phyloP scores from a whole-genome alignment of 2,329 filamentous ascomycete genomes.

The Xylaria sp. region DNA sequence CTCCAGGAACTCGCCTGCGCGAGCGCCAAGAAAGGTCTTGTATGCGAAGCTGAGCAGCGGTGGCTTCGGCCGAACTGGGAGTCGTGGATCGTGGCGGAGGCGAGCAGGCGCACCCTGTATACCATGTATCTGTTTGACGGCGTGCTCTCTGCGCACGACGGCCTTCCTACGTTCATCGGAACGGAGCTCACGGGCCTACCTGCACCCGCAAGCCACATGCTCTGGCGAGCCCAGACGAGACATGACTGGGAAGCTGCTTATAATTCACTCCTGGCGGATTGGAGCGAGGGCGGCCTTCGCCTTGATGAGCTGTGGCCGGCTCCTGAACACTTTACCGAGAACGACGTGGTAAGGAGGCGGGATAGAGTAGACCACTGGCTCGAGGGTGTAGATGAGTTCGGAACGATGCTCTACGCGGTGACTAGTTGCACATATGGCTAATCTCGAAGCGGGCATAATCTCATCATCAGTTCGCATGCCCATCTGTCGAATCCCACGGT shows the following conservation, averaged over 20 bases:
- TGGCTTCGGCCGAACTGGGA: conserved; percentile 60
- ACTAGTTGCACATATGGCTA: conserved; percentile 58
- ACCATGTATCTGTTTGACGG: conserved; percentile 66
- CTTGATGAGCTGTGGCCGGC: conserved; percentile 65
- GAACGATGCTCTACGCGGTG: conserved; percentile 63
- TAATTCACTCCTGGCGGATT: conserved; percentile 55
- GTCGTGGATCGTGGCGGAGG: conserved; percentile 63
- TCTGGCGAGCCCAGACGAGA: conserved; percentile 57
- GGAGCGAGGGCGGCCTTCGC: conserved; percentile 54
- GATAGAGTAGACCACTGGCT: conserved; percentile 61
- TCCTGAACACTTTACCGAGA: conserved; percentile 48
- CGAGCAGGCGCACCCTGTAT: conserved; percentile 63
- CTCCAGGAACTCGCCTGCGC: conserved; percentile 62
- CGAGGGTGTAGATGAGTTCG: conserved; percentile 63
- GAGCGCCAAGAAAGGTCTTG: conserved; percentile 54
- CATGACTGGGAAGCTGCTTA: conserved; percentile 58
- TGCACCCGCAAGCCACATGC: conserved; percentile 53
- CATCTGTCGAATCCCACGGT: not conserved
- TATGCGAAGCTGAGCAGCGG: conserved; percentile 56
- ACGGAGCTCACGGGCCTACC: conserved; percentile 59
- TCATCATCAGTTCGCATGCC: not conserved
- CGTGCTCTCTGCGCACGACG: conserved; percentile 57
- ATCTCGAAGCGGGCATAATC: conserved; percentile 22
- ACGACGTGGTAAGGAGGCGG: conserved; percentile 48
- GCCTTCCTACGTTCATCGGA: conserved; percentile 60